Base-by-base conservation (phyloP, 2,329 filamentous ascomycete genomes). In the Escovopsis sp. region DNA sequence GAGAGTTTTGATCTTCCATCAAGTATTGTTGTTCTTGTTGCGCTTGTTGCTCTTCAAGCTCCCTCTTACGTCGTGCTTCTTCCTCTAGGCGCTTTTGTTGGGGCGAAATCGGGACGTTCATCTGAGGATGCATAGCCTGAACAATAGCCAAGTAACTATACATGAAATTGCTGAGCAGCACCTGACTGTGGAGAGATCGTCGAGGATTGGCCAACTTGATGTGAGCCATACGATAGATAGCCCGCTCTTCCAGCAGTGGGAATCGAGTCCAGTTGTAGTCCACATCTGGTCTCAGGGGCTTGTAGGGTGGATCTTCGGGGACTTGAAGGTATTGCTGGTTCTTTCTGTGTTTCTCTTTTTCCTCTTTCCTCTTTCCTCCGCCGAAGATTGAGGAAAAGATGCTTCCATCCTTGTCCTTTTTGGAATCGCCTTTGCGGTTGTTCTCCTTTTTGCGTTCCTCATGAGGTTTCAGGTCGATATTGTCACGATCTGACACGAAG, bases 91-190 rank as follows among this genome's bases (percentile, higher is more conserved):
- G 67, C 54, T 75, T 76, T 56, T 82, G 79, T 52, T 87, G 86
- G 31, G 83, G 79, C 13, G 83, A 88, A 31, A 83, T 75, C n/a
- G 85, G 85, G 35, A 94, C 80, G 53, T 93, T 84, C 64, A 95
- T 84, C 56, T 94, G 85, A 35, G 91, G 91, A 60, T 98, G 91
- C 85, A 95, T 95, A 54, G 93, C 87, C 63, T 98, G 91, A 37
- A 98, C 91, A 61, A 96, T 98, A 47, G 91, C 91, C 49, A 98
- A 74, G 59, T 98, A 98, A 43, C 87, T 91, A 65, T 98, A 98
- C 91, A 98, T 98, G 63, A 98, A 98, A 60, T 98, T 98, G 63
- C 88, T 95, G 50, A 98, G 74, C 45, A 98, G 70, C 16, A 98
- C 91, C 61, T 98, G 91, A 45, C 89, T 95, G 56, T 94, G 82